Evolutionary conservation across 331 rosid genomes (phyloP).

Genomic region (Rosa hybrid): DNA sequence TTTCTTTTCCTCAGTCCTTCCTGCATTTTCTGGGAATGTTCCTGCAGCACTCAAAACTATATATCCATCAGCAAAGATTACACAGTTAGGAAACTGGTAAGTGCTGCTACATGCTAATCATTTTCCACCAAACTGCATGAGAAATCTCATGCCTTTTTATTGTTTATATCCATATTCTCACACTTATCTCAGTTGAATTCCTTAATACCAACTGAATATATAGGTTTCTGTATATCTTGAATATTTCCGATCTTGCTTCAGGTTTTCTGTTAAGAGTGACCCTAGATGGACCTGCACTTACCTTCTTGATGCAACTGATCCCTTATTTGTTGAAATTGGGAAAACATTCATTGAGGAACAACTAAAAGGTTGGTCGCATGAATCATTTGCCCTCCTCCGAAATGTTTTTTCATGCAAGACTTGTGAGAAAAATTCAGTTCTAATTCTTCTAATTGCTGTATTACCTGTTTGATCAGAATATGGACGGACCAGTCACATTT

Average conservation of each 20-base stretch:
- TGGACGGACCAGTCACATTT: slow-evolving; percentile 82
- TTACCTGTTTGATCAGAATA: slow-evolving; percentile 53
- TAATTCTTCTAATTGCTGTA: slow-evolving; percentile 34
- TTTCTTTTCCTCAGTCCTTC: slow-evolving; percentile 58
- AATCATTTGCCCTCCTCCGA: slow-evolving; percentile 19
- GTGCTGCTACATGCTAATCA: slow-evolving; percentile 13
- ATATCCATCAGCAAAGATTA: slow-evolving; percentile 80
- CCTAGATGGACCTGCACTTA: slow-evolving; percentile 75
- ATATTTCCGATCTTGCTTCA: slow-evolving; percentile 15
- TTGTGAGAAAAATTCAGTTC: slow-evolving; percentile 20
- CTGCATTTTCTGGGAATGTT: slow-evolving; percentile 83
- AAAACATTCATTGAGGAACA: slow-evolving; percentile 69
- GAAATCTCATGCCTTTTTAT: neutral
- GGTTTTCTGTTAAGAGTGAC: slow-evolving; percentile 73
- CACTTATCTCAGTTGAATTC: neutral
- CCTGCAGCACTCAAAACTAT: slow-evolving; percentile 60
- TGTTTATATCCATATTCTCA: neutral
- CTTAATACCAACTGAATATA: neutral
- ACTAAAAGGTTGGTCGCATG: slow-evolving; percentile 49
- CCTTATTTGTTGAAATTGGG: slow-evolving; percentile 70
- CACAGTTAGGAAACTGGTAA: slow-evolving; percentile 80
- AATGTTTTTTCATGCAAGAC: neutral
- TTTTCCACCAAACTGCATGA: neutral
- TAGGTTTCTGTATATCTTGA: neutral
- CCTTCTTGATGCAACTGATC: slow-evolving; percentile 87